Base-by-base conservation (phyloP, 805 yeast species). In the Saturnispora zaruensis region DNA sequence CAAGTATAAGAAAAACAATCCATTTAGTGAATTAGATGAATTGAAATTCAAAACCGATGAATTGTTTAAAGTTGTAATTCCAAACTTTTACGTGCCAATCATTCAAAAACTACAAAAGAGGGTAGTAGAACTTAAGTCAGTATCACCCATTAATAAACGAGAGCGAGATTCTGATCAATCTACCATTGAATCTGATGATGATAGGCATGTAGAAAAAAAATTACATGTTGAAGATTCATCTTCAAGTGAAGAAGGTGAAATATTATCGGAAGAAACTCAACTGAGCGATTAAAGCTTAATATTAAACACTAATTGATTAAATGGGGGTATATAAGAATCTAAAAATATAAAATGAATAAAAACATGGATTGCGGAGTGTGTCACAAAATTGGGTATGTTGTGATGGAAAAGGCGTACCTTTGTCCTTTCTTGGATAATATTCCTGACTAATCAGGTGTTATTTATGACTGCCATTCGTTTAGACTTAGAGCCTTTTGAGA, bases 401-500 rank as follows among this genome's bases (percentile, higher is more conserved):
- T 18, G 21, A 7, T 11, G 13, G 21, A 33, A 36, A 18, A 18
- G 21, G 40, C 14, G 16, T 6, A 16, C n/a, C 21, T 11, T 21
- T 21, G 5, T 38, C 7, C 18, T 34, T 5, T 23, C 14, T 21
- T 23, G 23, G 7, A 16, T 20, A 20, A 7, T 20, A 18, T 7
- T 18, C 14, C 24, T 18, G 26, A 3, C 13, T 26, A 16, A 24
- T 38, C 24, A 41, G 21, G 14, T 18, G 23, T 36, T 11, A 16
- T 36, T 38, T 11, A 18, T 18, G 11, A 37, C 33, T 16, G 20
- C 13, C 16, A 42, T 50, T n/a, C 53, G 42, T 36, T 52, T 52
- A 16, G 55, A 51, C 13, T 18, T 18, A 21, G 52, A 34, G 2
- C 20, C 41, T 26, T 51, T 54, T 1, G 53, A 48, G 23, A 50